Base-by-base conservation (phyloP, 2,329 filamentous ascomycete species). In the Teratosphaeriaceae sp. region DNA sequence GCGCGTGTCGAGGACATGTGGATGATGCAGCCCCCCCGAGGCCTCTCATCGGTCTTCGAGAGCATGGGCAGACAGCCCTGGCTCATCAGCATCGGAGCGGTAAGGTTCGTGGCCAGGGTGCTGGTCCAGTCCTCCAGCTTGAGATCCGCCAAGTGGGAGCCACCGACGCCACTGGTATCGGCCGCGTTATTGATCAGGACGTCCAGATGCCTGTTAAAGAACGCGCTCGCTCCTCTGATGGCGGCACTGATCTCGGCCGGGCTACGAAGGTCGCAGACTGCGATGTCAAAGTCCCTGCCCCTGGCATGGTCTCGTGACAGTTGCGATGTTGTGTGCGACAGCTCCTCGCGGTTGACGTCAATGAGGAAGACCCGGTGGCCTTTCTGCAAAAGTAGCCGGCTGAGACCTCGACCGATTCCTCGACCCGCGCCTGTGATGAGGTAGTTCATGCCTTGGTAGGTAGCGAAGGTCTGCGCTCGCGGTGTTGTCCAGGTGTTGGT, bases 1-100 rank as follows among this genome's bases (percentile, higher is more conserved):
- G 72, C 72, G 20, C 72, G 64, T 5, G 72, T 75, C 1, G 70
- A 73, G 1, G 70, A 71, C 24, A 76, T 66, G 51, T 74, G 67
- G 42, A 76, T 63, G 24, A 71, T 58, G 19, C 49, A 54, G 9
- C 58, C 54, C 4, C 56, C 53, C 20, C 42, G 41, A 2, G 38
- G 20, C n/a, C 48, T 23, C 5, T 46, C 33, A 5, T 48, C 15
- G 8, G 46, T 46, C n/a, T 47, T 49, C 26, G 48, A 35, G 2
- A 64, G 48, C 42, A 63, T 40, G 5, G 55, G 51, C 16, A 61
- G 42, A 43, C 58, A 60, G 5, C 42, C 44, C 44, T 60, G 56
- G 18, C 44, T 51, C 35, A 61, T 40, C 4, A 61, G 44, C 47
- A 59, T 53, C 0, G 61, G 59, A 13, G 60, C 67, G 3, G 65